A percentile compares a stretch with the other conserved stretches of the same genome.
Evolutionary conservation across 2,329 filamentous ascomycete species (phyloP).

Genomic region (Colletotrichum karsti): DNA sequence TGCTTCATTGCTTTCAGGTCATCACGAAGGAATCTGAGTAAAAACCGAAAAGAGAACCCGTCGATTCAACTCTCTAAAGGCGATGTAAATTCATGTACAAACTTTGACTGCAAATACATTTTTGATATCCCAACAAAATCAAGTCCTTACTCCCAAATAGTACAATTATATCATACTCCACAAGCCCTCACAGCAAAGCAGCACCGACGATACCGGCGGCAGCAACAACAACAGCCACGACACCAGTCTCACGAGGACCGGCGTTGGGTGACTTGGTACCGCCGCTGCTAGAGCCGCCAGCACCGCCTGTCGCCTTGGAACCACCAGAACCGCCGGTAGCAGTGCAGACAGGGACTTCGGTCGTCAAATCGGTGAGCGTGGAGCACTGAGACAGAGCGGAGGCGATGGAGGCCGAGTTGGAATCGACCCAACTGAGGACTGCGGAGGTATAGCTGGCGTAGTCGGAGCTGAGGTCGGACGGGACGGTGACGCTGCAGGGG

Average conservation of each 20-base stretch:
- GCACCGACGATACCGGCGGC: constrained; percentile 37
- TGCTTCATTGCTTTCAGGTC: background rate
- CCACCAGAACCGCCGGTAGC: background rate
- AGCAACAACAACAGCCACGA: constrained; percentile 31
- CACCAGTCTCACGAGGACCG: constrained; percentile 34
- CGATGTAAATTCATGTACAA: constrained; percentile 7
- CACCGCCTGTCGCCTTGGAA: background rate
- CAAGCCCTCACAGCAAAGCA: constrained; percentile 32
- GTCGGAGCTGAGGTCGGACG: constrained; percentile 31
- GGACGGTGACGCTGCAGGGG: constrained; percentile 35
- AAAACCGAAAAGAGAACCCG: background rate
- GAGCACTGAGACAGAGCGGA: constrained; percentile 37
- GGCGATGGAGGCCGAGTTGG: constrained; percentile 30
- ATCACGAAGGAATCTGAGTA: too few relatives aligned
- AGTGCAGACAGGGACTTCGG: constrained; percentile 12
- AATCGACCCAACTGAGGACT: constrained; percentile 34
- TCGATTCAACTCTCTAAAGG: background rate
- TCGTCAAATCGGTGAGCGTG: constrained; percentile 24
- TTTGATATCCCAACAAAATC: background rate
- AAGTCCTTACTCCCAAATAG: background rate
- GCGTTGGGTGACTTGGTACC: constrained; percentile 26
- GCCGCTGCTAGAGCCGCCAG: background rate
- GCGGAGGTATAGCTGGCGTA: constrained; percentile 32
- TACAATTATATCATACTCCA: background rate
- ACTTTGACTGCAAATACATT: background rate